Evolutionary conservation across 768 basidiomycete species (phyloP).

Genomic region (Phanerodontia chrysosporium): DNA sequence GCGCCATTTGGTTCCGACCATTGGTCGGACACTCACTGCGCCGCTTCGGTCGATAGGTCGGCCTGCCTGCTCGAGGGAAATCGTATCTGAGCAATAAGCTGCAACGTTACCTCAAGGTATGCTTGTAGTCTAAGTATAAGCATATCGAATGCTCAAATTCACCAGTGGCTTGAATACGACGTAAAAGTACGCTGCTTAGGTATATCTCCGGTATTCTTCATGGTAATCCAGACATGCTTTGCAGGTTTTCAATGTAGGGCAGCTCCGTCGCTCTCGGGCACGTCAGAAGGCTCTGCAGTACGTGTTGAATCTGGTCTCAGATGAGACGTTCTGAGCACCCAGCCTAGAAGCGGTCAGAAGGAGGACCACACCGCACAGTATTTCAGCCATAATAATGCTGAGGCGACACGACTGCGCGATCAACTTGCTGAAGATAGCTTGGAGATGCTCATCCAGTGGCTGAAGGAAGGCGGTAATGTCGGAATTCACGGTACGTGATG

Average conservation of each 20-base stretch:
- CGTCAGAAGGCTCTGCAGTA: conserved; percentile 74
- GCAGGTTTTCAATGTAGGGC: conserved; percentile 97
- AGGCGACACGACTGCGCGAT: conserved; percentile 76
- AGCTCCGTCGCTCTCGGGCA: conserved; percentile 84
- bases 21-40: neutral
- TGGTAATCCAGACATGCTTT: neutral
- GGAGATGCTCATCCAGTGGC: conserved; percentile 92
- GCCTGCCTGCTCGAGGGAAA: conserved; percentile 96
- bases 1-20: conserved; percentile 10
- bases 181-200: conserved; percentile 80
- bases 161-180: conserved; percentile 96
- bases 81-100: conserved; percentile 98
- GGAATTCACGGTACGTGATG: conserved; percentile 82
- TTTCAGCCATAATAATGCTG: conserved; percentile 82
- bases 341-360: conserved; percentile 71
- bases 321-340: neutral
- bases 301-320: conserved; percentile 16
- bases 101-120: conserved; percentile 89
- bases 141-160: no score
- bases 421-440: conserved; percentile 85
- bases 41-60: conserved; percentile 57
- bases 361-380: conserved; percentile 90
- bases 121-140: no score
- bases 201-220: neutral
- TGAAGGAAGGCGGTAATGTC: conserved; percentile 93